Evolutionary conservation across 2,329 filamentous ascomycete species (phyloP).

Genomic region (Coniochaeta sp.): DNA sequence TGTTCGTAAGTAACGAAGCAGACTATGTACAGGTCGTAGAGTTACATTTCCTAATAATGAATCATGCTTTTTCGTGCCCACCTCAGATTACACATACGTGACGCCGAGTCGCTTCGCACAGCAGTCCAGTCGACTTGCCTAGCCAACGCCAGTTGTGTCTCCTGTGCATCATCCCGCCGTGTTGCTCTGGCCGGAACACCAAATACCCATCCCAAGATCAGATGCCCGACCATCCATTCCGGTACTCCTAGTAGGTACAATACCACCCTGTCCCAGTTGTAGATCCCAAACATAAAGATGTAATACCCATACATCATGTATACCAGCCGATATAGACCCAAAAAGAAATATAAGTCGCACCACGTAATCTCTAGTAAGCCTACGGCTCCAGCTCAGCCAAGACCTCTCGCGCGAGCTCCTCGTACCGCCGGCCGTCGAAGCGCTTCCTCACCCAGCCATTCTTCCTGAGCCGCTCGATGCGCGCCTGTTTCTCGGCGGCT

Average conservation of each 20-base stretch:
- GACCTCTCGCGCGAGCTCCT: constrained; percentile 42
- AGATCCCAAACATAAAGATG: not conserved
- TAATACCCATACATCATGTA: not conserved
- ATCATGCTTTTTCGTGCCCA: not conserved
- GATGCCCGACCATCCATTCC: not conserved
- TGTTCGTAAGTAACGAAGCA: not conserved
- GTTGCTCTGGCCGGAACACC: not conserved
- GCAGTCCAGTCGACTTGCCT: not conserved
- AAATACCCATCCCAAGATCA: not conserved
- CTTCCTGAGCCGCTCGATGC: constrained; percentile 48
- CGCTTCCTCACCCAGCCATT: constrained; percentile 48
- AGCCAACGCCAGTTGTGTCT: not conserved
- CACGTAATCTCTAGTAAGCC: not conserved
- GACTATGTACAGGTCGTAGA: not conserved
- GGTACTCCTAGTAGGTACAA: not conserved
- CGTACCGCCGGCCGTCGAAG: constrained; percentile 46
- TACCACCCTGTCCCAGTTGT: not conserved
- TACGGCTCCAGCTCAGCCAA: constrained; percentile 36
- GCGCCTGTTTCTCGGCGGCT: constrained; percentile 34
- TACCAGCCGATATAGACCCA: not conserved
- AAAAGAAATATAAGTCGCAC: not conserved
- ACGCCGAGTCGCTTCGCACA: not conserved
- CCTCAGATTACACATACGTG: not conserved
- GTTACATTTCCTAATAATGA: not conserved
- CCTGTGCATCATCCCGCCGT: not conserved